A percentile compares a stretch with the other conserved stretches of the same genome.
Evolutionary conservation across 495 filamentous ascomycete species (phyloP).

Genomic region (Astrocystis sublimbata): DNA sequence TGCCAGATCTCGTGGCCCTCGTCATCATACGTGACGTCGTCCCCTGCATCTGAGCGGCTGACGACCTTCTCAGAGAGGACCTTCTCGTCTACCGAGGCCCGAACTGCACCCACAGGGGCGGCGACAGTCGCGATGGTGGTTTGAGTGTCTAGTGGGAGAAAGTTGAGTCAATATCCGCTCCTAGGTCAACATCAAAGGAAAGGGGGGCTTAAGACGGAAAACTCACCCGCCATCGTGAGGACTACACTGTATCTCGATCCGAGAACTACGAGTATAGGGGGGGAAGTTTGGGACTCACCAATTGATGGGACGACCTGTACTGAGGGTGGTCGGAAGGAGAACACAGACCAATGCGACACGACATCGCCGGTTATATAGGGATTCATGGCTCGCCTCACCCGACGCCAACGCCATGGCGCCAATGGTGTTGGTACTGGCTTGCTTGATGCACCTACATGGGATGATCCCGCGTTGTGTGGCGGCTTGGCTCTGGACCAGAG

Average conservation of each 20-base stretch:
- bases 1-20: constrained; percentile 36
- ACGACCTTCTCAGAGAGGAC: constrained; percentile 18
- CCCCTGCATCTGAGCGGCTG: background rate
- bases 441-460: background rate
- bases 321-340: background rate
- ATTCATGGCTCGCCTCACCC: background rate
- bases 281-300: background rate
- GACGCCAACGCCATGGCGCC: background rate
- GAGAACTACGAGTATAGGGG: background rate
- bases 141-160: constrained; percentile 21
- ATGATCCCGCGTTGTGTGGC: background rate
- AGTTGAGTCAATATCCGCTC: background rate
- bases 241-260: constrained; percentile 5
- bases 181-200: background rate
- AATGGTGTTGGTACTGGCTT: background rate
- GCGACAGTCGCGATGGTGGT: constrained; percentile 28
- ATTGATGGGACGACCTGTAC: constrained; percentile 6
- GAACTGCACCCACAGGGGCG: constrained; percentile 26
- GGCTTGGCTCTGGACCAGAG: background rate
- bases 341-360: background rate
- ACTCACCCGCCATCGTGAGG: constrained; percentile 13
- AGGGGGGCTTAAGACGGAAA: background rate
- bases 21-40: constrained; percentile 15
- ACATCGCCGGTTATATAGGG: constrained; percentile 13
- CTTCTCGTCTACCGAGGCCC: constrained; percentile 30